A percentile compares a stretch with the other conserved stretches of the same genome.
phyloP scores from a whole-genome alignment of 257 asterid genomes.

The Fraxinus excelsior region DNA sequence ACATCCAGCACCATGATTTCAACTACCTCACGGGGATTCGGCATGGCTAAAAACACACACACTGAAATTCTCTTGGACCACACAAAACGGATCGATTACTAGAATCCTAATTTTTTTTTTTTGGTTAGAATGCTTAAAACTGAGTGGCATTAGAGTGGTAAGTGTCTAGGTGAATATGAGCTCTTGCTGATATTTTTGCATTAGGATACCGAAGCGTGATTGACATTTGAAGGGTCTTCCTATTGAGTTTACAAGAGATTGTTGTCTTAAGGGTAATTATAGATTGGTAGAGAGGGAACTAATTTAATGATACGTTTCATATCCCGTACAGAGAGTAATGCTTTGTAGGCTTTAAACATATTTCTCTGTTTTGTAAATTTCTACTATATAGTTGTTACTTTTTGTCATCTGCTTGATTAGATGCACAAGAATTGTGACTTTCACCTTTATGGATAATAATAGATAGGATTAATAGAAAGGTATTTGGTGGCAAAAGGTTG shows the following conservation, averaged over 20 bases:
- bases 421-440: no score
- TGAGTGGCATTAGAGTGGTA: slow-evolving; percentile 22
- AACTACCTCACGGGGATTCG: slow-evolving; percentile 80
- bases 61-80: slow-evolving; percentile 19
- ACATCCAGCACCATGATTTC: slow-evolving; percentile 92
- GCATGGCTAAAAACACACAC: slow-evolving; percentile 39
- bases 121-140: not conserved
- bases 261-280: not conserved
- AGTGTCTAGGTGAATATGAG: slow-evolving; percentile 17
- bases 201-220: not conserved
- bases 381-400: no score
- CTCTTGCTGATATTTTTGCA: slow-evolving; percentile 22
- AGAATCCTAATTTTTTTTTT: slow-evolving; percentile 16
- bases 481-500: no score
- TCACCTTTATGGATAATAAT: no score
- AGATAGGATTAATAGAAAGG: no score
- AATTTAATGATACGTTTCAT: not conserved
- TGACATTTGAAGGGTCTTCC: not conserved
- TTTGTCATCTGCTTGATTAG: no score
- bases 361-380: no score
- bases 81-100: slow-evolving; percentile 24
- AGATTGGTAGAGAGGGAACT: not conserved
- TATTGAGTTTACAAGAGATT: not conserved
- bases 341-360: not conserved
- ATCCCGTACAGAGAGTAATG: not conserved